These are phyloP conservation scores for Trichoderma oligosporum DNA, from an alignment of 2,329 filamentous ascomycete species.

Conservation along the genomic window DNA sequence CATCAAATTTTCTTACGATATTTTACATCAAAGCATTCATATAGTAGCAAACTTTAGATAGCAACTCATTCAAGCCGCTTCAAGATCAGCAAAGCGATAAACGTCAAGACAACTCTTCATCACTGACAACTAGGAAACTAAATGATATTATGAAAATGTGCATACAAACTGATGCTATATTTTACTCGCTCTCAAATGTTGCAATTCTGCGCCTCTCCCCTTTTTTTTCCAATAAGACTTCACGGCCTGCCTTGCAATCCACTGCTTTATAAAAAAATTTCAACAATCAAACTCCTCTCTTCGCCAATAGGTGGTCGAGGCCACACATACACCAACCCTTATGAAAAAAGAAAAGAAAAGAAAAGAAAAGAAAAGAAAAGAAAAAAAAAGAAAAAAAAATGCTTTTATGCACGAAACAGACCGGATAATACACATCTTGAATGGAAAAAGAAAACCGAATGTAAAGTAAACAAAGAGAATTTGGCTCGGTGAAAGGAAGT, in stretches of 20 bases:
- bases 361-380: constrained; percentile 2
- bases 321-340: constrained; percentile 6
- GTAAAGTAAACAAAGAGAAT: constrained; percentile 8
- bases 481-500: constrained; percentile 6
- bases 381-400: constrained; percentile 8
- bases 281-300: constrained; percentile 13
- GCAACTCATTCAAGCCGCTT: no score
- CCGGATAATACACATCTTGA: constrained; percentile 7
- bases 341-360: constrained; percentile 14
- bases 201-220: constrained; percentile 1
- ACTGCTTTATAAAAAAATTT: not conserved
- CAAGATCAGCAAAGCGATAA: not conserved
- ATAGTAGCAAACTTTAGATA: no score
- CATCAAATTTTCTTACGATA: no score
- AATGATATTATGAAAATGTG: not conserved
- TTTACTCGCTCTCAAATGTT: constrained; percentile 2
- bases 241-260: constrained; percentile 12
- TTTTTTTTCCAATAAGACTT: constrained; percentile 10
- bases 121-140: not conserved
- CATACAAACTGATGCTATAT: constrained; percentile 9
- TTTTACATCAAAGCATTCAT: not conserved
- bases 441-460: constrained; percentile 2
- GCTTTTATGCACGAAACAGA: constrained; percentile 16
- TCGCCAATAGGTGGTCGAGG: constrained; percentile 4
- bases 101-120: not conserved